phyloP scores from a whole-genome alignment of 2,329 filamentous ascomycete genomes.

The Chaetomiaceae sp. region DNA sequence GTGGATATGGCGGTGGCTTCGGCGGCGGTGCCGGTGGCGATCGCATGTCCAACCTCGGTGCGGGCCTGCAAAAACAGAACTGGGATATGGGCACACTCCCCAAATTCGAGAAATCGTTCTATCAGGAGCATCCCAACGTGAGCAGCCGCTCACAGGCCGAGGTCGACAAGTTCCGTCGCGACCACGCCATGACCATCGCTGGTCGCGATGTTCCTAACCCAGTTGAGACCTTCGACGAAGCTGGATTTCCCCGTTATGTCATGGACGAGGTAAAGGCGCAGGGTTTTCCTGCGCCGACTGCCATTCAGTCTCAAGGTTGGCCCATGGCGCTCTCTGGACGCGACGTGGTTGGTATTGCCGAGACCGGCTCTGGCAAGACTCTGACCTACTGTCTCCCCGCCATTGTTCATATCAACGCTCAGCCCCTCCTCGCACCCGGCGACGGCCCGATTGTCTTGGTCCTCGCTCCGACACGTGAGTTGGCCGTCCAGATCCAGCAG shows the following conservation, averaged over 20 bases:
- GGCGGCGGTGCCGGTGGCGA: constrained; percentile 64
- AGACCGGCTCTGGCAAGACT: constrained; percentile 99
- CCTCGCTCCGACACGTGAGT: constrained; percentile 91
- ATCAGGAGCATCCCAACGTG: constrained; percentile 89
- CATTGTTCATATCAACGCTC: constrained; percentile 99
- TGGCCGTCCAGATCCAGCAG: constrained; percentile 97
- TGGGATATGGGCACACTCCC: constrained; percentile 80
- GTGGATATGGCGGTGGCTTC: constrained; percentile 53
- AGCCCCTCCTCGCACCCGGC: constrained; percentile 89
- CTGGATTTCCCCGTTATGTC: constrained; percentile 93
- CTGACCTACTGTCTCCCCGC: constrained; percentile 96
- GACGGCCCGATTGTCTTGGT: constrained; percentile 97
- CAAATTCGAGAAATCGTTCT: constrained; percentile 99
- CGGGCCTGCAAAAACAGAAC: constrained; percentile 78
- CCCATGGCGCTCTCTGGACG: constrained; percentile 98
- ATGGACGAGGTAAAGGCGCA: constrained; percentile 99
- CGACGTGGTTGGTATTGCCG: constrained; percentile 97
- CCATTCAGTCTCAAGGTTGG: constrained; percentile 98
- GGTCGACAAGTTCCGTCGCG: constrained; percentile 81
- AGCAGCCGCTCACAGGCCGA: constrained; percentile 68
- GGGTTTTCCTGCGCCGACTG: constrained; percentile 87
- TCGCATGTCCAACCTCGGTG: constrained; percentile 87
- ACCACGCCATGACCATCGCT: constrained; percentile 77
- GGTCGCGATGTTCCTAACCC: constrained; percentile 83
- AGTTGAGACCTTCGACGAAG: constrained; percentile 95